Conservation (phyloP, 2,329 filamentous ascomycete species). For the Myriosclerotinia scirpicola region DNA sequence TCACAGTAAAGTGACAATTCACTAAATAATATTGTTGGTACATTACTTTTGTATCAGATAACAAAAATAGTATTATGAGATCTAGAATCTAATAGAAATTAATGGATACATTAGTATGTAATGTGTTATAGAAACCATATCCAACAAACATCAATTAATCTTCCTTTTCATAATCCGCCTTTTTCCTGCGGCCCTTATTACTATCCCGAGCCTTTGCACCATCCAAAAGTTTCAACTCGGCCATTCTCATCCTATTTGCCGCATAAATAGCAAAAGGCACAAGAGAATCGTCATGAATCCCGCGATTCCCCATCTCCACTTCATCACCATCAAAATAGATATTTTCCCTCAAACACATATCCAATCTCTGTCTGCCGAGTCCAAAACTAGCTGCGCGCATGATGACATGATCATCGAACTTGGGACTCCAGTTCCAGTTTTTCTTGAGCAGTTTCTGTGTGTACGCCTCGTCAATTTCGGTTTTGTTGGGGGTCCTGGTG, state of each 20-base stretch:
- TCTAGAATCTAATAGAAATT: no score
- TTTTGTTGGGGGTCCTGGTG: background rate
- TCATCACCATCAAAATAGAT: background rate
- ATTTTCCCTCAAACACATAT: constrained; percentile 17
- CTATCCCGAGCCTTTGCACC: no score
- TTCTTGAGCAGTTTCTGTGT: background rate
- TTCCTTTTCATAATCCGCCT: no score
- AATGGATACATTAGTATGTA: no score
- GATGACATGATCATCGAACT: background rate
- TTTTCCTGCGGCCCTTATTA: no score
- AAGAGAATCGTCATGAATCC: background rate
- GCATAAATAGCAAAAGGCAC: constrained; percentile 1
- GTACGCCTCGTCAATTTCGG: background rate
- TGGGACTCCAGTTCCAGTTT: constrained; percentile 4
- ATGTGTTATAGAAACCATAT: no score
- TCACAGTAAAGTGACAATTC: no score
- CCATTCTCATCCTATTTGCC: constrained; percentile 1
- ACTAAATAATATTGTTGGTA: no score
- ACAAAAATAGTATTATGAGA: no score
- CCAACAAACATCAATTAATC: no score
- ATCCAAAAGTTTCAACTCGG: no score
- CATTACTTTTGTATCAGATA: no score
- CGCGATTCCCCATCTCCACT: background rate
- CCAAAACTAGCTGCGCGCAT: constrained; percentile 24
- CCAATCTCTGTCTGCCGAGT: constrained; percentile 16